Base-by-base conservation (phyloP, 352 stramenopile genomes). In the Pythium angustatum region DNA sequence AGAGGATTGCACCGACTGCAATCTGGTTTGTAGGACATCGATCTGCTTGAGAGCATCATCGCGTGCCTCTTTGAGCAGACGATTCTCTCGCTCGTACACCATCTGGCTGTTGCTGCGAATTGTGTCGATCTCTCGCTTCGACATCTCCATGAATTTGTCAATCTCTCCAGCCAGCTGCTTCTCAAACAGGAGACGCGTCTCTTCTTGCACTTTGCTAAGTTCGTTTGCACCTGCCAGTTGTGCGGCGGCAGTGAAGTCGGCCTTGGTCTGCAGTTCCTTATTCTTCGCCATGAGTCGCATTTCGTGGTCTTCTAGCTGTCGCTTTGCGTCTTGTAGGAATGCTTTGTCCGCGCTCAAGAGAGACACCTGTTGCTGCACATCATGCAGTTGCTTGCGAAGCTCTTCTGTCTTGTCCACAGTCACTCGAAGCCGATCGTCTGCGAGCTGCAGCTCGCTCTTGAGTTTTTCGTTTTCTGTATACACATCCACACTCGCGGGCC, bases 61-160 rank as follows among this genome's bases (percentile, higher is more conserved):
- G 1, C 83, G 77, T 5, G 76, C 77, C 28, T 91, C 79, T 51
- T 83, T 85, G 26, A 91, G 70, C 34, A 91, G 33, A 9, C 81
- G 73, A 57, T 93, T 93, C 54, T 93, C 85, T 6, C 82, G 79
- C 49, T 93, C 84, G 52, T 87, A 90, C 10, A 90, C 76, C 34
- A 79, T 57, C 47, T 91, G 83, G 9, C 76, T 75, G 28, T 72
- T 79, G n/a, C 70, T 76, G 10, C 82, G 81, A 17, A 93, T 86
- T 15, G 74, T 69, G n/a, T 91, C 82, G 27, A 91, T 79, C 62
- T 93, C 85, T 5, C 74, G 70, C 60, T 84, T 83, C 3, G 81
- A 89, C 30, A 88, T 56, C 22, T 88, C 75, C 73, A 91, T 87
- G 45, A 90, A 88, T 52, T 85, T 89, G 52, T 61, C 48, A 58